Evolutionary conservation across 1,139 yeast species (phyloP).

Genomic region (Pichia sp.): DNA sequence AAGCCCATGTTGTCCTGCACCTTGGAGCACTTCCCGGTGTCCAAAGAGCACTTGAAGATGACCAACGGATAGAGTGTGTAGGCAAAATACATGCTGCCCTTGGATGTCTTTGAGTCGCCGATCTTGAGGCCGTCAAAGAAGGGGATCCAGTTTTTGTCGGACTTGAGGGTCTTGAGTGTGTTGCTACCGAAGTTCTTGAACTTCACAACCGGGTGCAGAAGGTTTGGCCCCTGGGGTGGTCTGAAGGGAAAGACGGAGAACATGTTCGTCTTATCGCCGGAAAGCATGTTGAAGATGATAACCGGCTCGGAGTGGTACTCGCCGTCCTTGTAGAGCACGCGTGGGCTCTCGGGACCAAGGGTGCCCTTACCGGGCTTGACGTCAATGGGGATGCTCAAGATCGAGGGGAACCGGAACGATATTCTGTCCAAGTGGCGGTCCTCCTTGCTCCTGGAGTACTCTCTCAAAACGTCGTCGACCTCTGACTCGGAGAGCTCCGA

Average conservation of each 20-base stretch:
- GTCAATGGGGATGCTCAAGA: slow-evolving; percentile 30
- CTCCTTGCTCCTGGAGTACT: slow-evolving; percentile 24
- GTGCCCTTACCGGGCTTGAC: slow-evolving; percentile 20
- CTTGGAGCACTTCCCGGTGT: slow-evolving; percentile 36
- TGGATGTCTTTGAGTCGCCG: slow-evolving; percentile 28
- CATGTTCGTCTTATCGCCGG: slow-evolving; percentile 27
- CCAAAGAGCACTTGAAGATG: slow-evolving; percentile 42
- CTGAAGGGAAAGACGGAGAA: slow-evolving; percentile 34
- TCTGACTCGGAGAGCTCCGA: slow-evolving; percentile 28
- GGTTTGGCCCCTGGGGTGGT: slow-evolving; percentile 27
- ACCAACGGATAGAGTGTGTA: slow-evolving; percentile 44
- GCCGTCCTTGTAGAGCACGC: slow-evolving; percentile 37
- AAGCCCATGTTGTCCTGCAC: slow-evolving; percentile 30
- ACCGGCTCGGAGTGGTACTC: slow-evolving; percentile 41
- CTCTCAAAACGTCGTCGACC: slow-evolving; percentile 26
- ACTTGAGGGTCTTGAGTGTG: slow-evolving; percentile 21
- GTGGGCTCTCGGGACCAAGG: slow-evolving; percentile 44
- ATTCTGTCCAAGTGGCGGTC: slow-evolving; percentile 25
- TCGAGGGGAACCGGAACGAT: slow-evolving; percentile 30
- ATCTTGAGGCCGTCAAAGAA: slow-evolving; percentile 35
- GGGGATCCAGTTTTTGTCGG: slow-evolving; percentile 52
- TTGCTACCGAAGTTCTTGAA: slow-evolving; percentile 30
- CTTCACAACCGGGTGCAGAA: slow-evolving; percentile 24
- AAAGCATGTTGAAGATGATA: slow-evolving; percentile 42
- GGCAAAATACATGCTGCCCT: slow-evolving; percentile 37